Base-by-base conservation (phyloP, 2,329 filamentous ascomycete genomes). In the Penicillium sp. region DNA sequence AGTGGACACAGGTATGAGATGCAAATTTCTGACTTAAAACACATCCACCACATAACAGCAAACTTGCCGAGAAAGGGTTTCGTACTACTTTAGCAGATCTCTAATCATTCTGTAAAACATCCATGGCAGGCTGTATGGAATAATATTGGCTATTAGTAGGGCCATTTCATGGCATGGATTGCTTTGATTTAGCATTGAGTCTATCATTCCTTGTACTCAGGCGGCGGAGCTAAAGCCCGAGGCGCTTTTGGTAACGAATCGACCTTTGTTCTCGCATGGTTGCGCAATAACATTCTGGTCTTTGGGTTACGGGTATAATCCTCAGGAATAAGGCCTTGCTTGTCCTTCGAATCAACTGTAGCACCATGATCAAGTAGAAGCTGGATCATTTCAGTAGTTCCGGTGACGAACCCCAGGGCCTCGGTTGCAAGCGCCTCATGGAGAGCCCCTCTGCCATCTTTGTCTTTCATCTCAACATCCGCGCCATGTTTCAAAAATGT, bases 281-380 rank as follows among this genome's bases (percentile, higher is more conserved):
- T 48, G 19, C 42, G 52, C 48, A 55, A 47, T 31, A 47, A 26
- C 48, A 49, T 51, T 18, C 42, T 51, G 33, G 40, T 51, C 42
- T 51, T 51, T 9, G 52, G 48, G 28, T 55, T 33, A n/a, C 14
- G 2, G 16, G 42, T 46, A 23, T 36, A 13, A n/a, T 2, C 5
- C 16, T 46, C 48, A 7, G 47, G 33, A 21, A 19, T 36, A 7
- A 1, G 11, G 11, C 52, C 47, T 18, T 14, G 3, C 7, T 47
- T 36, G 13, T 51, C 42, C 16, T 43, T 55, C 3, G n/a, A 18
- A 28, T 47, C 16, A n/a, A n/a, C 34, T 21, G 16, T 10, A 19
- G 34, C 18, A 3, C 34, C 34, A 19, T 18, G n/a, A 2, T 19
- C 18, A 37, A 37, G n/a, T 11, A 37, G 8, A 37, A 37, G 7